Base-by-base conservation (phyloP, 1,139 yeast species). In the Taiozyma onychis region DNA sequence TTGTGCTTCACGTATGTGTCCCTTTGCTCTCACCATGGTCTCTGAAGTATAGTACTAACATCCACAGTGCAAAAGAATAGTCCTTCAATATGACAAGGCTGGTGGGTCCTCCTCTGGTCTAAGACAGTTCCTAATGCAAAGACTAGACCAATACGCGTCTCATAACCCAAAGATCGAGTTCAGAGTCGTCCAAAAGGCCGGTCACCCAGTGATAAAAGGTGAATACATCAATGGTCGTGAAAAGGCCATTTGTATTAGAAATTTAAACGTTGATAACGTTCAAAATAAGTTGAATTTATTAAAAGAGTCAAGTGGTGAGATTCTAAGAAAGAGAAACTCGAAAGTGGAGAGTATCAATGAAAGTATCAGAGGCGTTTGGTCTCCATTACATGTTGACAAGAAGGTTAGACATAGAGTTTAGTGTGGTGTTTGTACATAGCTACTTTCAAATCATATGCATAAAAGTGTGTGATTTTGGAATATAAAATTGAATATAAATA, bases 301-400 rank as follows among this genome's bases (percentile, higher is more conserved):
- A 67, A 77, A 76, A 59, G 78, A 85, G 65, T 72, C 85, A 13
- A 74, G 84, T 34, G 86, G 85, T 35, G 81, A 77, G 48, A 76
- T 80, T 48, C 65, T 87, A 52, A 71, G 75, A 57, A 83, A 82
- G 64, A 80, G 87, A 55, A 76, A 79, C 59, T 83, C 85, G 57
- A 85, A 86, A 59, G 98, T 93, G 43, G 78, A 81, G 66, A 85
- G 96, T 44, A 69, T 77, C 53, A 93, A 91, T 67, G 81, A 80
- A 54, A 85, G 96, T 47, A 93, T 93, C 18, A 85, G 99, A 76
- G 99, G 99, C 62, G 77, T 93, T 48, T 93, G 99, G 99, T 89
- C 97, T 46, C 99, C 99, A 51, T 76, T 93, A 74, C 97, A 93
- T 66, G 82, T 78, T 48, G 83, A 81, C 54, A 85, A 87, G 66